Conservation (phyloP, 1,284 basidiomycete genomes). For the Moesziomyces antarcticus region DNA sequence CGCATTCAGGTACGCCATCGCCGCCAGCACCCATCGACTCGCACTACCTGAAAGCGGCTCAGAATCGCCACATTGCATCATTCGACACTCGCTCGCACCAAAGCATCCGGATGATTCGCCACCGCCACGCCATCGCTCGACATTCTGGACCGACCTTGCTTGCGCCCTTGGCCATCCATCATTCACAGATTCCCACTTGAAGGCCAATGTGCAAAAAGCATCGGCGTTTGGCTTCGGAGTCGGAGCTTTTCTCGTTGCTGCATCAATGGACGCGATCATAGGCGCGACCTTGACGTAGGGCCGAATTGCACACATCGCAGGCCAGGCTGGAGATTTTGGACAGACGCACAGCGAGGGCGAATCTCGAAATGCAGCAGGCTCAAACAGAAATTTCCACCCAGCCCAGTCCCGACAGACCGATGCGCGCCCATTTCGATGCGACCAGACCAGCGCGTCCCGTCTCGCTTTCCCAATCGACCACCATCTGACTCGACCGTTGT, state of each 20-base stretch:
- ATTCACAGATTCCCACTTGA: no score
- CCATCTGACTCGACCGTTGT: slow-evolving; percentile 21
- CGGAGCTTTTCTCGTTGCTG: no score
- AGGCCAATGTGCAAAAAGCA: no score
- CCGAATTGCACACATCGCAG: no score
- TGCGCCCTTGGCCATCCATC: no score
- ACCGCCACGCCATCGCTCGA: not conserved
- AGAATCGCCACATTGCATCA: not conserved
- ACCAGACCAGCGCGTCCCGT: not conserved
- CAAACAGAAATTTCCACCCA: not conserved
- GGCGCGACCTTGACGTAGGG: no score
- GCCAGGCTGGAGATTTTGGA: no score
- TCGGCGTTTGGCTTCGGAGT: no score
- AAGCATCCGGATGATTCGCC: not conserved
- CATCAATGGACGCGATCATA: no score
- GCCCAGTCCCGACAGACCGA: slow-evolving; percentile 7
- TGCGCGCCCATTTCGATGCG: not conserved
- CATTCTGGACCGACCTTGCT: no score
- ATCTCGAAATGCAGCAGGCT: not conserved
- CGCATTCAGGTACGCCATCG: not conserved
- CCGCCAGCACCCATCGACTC: not conserved
- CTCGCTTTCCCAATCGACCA: slow-evolving; percentile 1
- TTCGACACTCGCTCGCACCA: no score
- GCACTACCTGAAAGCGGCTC: not conserved
- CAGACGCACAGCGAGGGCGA: not conserved